Conservation (phyloP, 306 rosid species). For the Acacia confusa region DNA sequence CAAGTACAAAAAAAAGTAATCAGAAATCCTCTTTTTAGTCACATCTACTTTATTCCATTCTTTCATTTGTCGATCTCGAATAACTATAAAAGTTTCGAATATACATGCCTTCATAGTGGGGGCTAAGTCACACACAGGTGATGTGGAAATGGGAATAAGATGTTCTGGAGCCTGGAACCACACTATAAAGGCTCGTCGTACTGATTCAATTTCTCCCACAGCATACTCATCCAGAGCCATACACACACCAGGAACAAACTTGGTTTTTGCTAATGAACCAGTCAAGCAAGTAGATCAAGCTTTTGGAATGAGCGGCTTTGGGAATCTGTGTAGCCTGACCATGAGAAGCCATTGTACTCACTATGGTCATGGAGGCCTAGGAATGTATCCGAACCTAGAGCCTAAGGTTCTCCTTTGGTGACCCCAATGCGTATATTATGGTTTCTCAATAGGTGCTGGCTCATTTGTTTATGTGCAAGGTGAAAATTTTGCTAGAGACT, state of each 20-base stretch:
- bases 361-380: neutral
- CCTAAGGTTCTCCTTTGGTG: conserved; percentile 11
- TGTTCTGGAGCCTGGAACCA: neutral
- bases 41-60: conserved; percentile 25
- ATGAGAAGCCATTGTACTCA: neutral
- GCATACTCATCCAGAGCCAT: neutral
- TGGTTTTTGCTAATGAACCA: neutral
- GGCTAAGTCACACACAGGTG: neutral
- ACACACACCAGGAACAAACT: neutral
- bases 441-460: neutral
- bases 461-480: neutral
- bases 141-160: neutral
- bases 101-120: conserved; percentile 23
- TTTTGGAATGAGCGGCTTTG: conserved; percentile 27
- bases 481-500: neutral
- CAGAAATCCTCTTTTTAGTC: neutral
- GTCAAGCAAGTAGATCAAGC: neutral
- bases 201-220: neutral
- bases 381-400: neutral
- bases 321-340: conserved; percentile 9
- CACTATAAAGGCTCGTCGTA: neutral
- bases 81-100: neutral
- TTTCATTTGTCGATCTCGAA: conserved; percentile 19
- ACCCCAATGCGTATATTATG: conserved; percentile 37
- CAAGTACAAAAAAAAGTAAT: no score